phyloP scores from a whole-genome alignment of 2,329 filamentous ascomycete genomes.

The Zymoseptoria crescenta region DNA sequence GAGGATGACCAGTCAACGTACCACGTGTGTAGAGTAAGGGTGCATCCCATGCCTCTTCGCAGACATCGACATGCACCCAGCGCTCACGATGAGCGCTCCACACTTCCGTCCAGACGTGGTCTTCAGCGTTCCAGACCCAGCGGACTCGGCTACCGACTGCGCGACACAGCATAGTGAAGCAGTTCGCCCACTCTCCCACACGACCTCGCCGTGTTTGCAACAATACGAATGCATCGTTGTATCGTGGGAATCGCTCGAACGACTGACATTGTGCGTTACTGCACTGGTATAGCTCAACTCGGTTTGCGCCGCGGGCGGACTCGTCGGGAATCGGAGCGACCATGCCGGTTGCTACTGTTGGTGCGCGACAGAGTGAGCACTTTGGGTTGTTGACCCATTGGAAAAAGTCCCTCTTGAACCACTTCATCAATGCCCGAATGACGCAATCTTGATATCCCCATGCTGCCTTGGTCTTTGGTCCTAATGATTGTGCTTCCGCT shows the following conservation, averaged over 20 bases:
- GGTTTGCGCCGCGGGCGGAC: conserved; percentile 73
- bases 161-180: conserved; percentile 96
- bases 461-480: conserved; percentile 64
- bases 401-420: conserved; percentile 95
- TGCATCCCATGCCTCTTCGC: conserved; percentile 92
- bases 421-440: conserved; percentile 78
- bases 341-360: conserved; percentile 75
- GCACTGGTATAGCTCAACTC: conserved; percentile 87
- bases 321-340: conserved; percentile 82
- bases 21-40: conserved; percentile 84
- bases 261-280: conserved; percentile 65
- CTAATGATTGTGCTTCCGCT: conserved; percentile 81
- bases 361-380: conserved; percentile 72
- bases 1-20: conserved; percentile 30
- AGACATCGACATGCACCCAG: conserved; percentile 95
- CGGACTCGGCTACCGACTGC: conserved; percentile 84
- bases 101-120: conserved; percentile 96
- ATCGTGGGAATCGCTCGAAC: conserved; percentile 85
- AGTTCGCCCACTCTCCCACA: conserved; percentile 94
- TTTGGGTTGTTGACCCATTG: conserved; percentile 93
- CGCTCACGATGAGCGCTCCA: conserved; percentile 89
- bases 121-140: conserved; percentile 98
- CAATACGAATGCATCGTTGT: conserved; percentile 89
- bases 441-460: conserved; percentile 99
- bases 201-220: conserved; percentile 79